A percentile compares a stretch with the other conserved stretches of the same genome.
Conservation (phyloP, 352 stramenopile genomes). For the Phytophthora hybrid region DNA sequence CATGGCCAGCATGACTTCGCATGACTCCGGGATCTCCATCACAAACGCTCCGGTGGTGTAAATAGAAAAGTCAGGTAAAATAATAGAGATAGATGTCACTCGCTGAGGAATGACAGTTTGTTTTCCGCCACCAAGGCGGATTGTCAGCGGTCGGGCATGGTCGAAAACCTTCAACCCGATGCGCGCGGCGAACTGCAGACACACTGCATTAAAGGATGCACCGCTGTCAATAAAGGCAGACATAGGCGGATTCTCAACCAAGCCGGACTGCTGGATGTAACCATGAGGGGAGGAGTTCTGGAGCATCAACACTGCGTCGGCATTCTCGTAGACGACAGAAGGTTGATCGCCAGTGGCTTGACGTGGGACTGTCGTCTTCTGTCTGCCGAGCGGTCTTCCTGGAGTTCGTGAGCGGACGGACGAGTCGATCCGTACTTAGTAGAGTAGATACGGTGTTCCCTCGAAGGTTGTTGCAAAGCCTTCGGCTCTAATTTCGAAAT, state of each 20-base stretch:
- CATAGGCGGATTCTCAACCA: background rate
- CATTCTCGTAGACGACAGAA: background rate
- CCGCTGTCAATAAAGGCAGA: slow-evolving; percentile 14
- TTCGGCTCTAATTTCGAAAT: no score
- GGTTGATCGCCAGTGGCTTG: slow-evolving; percentile 2
- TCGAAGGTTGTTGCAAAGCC: no score
- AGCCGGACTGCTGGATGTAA: background rate
- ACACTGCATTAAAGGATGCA: slow-evolving; percentile 6
- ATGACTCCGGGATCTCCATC: slow-evolving; percentile 18
- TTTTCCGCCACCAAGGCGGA: slow-evolving; percentile 10
- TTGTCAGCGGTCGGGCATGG: background rate
- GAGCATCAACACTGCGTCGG: slow-evolving; percentile 1
- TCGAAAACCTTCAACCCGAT: background rate
- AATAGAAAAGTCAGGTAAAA: background rate
- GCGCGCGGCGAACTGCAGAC: background rate
- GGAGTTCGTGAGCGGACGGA: no score
- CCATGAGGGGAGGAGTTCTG: background rate
- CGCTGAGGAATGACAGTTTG: slow-evolving; percentile 7
- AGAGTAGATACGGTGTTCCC: no score
- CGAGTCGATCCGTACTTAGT: no score
- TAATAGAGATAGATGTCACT: slow-evolving; percentile 8
- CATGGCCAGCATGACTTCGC: slow-evolving; percentile 19
- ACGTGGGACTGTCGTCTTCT: background rate
- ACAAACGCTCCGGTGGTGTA: slow-evolving; percentile 18
- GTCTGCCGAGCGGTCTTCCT: no score